phyloP scores from a whole-genome alignment of 768 basidiomycete species.

The Chalciporus pseudorubinellus region DNA sequence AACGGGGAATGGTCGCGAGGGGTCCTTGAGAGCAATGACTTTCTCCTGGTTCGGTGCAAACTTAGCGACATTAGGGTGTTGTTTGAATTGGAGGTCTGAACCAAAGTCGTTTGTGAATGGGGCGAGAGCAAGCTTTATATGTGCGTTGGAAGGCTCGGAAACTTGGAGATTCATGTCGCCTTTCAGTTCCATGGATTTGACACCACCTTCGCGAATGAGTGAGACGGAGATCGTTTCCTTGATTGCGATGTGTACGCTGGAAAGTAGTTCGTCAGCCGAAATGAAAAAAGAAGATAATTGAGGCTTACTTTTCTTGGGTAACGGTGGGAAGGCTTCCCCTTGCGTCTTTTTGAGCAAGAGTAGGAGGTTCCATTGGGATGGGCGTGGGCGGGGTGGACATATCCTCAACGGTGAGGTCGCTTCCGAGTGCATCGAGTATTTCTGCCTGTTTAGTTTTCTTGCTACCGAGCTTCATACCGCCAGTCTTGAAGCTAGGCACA shows the following conservation, averaged over 20 bases:
- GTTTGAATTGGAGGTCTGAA: conserved; percentile 87
- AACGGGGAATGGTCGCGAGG: conserved; percentile 81
- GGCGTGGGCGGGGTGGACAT: conserved; percentile 53
- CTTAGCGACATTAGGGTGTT: conserved; percentile 93
- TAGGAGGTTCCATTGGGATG: conserved; percentile 44
- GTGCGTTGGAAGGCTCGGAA: conserved; percentile 67
- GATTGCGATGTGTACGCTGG: conserved; percentile 81
- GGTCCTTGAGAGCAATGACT: conserved; percentile 79
- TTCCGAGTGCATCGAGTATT: conserved; percentile 82
- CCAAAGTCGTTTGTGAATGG: conserved; percentile 56
- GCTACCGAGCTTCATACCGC: conserved; percentile 94
- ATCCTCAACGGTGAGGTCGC: conserved; percentile 58
- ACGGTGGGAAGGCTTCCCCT: conserved; percentile 74
- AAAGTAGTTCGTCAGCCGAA: not conserved
- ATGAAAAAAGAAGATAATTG: not conserved
- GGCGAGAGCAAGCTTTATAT: conserved; percentile 66
- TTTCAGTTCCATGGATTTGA: conserved; percentile 86
- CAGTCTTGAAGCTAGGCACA: conserved; percentile 83
- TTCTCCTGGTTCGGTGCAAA: conserved; percentile 67
- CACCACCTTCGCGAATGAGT: conserved; percentile 86
- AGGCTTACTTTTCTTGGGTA: conserved; percentile 64
- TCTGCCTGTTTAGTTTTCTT: conserved; percentile 92
- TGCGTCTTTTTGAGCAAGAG: conserved; percentile 42
- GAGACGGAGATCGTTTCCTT: conserved; percentile 81
- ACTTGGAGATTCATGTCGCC: conserved; percentile 94